Percentiles rank a stretch among this genome's conserved stretches.
phyloP scores from a whole-genome alignment of 176 grass and related monocot species.

The Areca catechu region DNA sequence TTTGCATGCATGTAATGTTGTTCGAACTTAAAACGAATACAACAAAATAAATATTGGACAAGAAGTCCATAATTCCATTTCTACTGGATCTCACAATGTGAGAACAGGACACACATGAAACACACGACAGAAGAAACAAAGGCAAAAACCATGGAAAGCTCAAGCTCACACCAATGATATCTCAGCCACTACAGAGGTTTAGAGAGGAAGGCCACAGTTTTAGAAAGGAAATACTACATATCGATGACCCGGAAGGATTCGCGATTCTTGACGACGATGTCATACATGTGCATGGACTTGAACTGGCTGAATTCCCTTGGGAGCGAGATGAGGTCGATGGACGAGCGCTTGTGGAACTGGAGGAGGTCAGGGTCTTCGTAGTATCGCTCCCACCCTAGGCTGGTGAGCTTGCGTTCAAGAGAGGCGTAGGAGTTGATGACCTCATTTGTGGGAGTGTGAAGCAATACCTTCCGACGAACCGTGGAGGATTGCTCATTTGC shows the following conservation, averaged over 20 bases:
- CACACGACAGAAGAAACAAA: too few species aligned
- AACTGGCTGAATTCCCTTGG: constrained; percentile 62
- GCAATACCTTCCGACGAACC: constrained; percentile 39
- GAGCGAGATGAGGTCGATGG: constrained; percentile 78
- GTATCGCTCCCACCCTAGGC: constrained; percentile 79
- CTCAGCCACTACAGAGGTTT: background rate
- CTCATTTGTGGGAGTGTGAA: constrained; percentile 59
- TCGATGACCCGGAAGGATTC: constrained; percentile 70
- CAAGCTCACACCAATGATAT: background rate
- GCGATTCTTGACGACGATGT: constrained; percentile 82
- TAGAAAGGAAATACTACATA: background rate
- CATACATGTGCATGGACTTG: constrained; percentile 87
- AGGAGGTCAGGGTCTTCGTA: constrained; percentile 57
- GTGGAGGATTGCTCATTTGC: constrained; percentile 9
- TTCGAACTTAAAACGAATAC: too few species aligned
- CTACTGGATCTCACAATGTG: too few species aligned
- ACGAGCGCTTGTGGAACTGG: constrained; percentile 81
- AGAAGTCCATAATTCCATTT: too few species aligned
- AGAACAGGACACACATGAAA: too few species aligned
- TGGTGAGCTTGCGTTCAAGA: constrained; percentile 49
- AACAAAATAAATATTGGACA: too few species aligned
- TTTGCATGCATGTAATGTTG: too few species aligned
- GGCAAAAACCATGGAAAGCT: background rate
- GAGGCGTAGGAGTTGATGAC: constrained; percentile 56
- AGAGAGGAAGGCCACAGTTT: background rate